phyloP scores from a whole-genome alignment of 495 filamentous ascomycete species.

The Trichodelitschia bisporula region DNA sequence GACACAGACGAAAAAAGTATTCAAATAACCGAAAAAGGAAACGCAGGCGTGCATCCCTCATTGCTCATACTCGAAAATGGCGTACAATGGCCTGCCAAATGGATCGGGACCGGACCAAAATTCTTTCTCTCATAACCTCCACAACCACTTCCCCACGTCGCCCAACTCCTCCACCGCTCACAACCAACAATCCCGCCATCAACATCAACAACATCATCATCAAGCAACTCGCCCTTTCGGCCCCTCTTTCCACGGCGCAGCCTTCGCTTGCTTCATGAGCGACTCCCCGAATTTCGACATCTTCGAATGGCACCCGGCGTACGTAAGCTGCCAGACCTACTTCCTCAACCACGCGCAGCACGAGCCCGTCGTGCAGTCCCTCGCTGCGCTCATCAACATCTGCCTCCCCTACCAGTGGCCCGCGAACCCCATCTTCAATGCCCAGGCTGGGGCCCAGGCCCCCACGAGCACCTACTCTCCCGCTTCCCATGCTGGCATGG shows the following conservation, averaged over 20 bases:
- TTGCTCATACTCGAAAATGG: no score
- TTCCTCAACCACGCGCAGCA: constrained; percentile 88
- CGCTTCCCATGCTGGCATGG: neutral
- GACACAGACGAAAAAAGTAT: no score
- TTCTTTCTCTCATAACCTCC: no score
- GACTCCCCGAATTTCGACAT: constrained; percentile 40
- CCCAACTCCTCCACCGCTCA: no score
- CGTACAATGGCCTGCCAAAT: no score
- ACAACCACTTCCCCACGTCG: constrained; percentile 2
- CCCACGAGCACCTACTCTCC: constrained; percentile 6
- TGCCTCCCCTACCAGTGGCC: constrained; percentile 41
- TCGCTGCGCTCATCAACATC: constrained; percentile 83
- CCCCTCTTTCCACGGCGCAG: constrained; percentile 4
- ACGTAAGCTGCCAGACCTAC: constrained; percentile 77
- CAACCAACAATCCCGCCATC: no score
- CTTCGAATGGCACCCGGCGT: constrained; percentile 80
- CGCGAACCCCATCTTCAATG: constrained; percentile 13
- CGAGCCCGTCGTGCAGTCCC: constrained; percentile 54
- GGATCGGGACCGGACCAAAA: no score
- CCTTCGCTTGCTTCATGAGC: constrained; percentile 5
- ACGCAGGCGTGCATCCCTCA: no score
- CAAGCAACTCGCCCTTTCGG: constrained; percentile 3
- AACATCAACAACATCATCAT: no score
- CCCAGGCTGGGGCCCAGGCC: constrained; percentile 9
- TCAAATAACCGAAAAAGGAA: no score